Evolutionary conservation across 2,329 filamentous ascomycete genomes (phyloP).

Genomic region (Ascochyta koolunga): DNA sequence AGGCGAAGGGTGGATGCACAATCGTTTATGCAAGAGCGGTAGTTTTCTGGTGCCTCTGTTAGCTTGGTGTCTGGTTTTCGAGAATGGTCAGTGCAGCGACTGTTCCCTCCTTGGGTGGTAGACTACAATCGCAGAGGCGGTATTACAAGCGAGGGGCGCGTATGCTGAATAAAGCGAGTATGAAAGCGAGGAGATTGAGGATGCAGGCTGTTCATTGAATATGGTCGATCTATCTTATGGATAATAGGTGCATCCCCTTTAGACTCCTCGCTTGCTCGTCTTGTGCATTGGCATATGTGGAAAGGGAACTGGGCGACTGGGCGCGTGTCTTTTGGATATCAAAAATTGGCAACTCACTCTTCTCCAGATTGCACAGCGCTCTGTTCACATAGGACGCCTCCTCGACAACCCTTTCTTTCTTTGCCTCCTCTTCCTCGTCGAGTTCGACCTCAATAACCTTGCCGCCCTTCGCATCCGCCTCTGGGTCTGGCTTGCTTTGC

Average conservation of each 20-base stretch:
- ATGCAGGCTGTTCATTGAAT: slow-evolving; percentile 12
- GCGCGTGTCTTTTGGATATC: background rate
- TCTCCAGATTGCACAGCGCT: slow-evolving; percentile 85
- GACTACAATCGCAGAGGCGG: background rate
- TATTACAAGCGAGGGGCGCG: too few species aligned
- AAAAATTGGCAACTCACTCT: slow-evolving; percentile 59
- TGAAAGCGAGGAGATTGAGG: slow-evolving; percentile 1
- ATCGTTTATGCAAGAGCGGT: slow-evolving; percentile 83
- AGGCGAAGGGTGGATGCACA: slow-evolving; percentile 79
- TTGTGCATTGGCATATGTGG: background rate
- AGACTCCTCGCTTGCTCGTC: slow-evolving; percentile 3
- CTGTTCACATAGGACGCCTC: slow-evolving; percentile 85
- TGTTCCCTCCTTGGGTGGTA: background rate
- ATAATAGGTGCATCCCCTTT: slow-evolving; percentile 6
- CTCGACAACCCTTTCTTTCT: slow-evolving; percentile 67
- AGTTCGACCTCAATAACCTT: slow-evolving; percentile 56
- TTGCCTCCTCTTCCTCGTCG: slow-evolving; percentile 65
- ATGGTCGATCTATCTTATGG: slow-evolving; percentile 1
- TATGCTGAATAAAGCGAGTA: too few species aligned
- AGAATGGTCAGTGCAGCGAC: too few species aligned
- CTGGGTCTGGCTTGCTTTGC: slow-evolving; percentile 49
- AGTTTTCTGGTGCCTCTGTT: slow-evolving; percentile 67
- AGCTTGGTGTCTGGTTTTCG: background rate
- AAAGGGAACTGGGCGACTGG: background rate
- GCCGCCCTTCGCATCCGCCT: slow-evolving; percentile 49